These are phyloP conservation scores for Otatea glauca DNA, from an alignment of 176 grass and related monocot species.

Conservation along the genomic window DNA sequence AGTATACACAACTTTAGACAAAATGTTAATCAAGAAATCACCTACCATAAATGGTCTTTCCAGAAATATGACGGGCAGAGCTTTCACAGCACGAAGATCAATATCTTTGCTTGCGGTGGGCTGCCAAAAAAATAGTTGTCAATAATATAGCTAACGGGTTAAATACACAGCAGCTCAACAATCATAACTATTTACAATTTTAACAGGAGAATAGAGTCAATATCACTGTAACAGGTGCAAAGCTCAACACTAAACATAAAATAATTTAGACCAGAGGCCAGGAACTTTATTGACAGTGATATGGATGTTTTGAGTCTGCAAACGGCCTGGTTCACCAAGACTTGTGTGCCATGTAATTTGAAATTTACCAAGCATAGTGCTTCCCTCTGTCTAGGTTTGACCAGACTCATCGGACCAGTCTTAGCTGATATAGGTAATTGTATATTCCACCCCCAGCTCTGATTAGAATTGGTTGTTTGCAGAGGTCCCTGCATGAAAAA, in stretches of 20 bases:
- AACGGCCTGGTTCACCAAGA: conserved; percentile 94
- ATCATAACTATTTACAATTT: conserved; percentile 6
- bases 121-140: conserved; percentile 54
- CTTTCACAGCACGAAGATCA: conserved; percentile 63
- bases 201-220: not conserved
- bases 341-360: conserved; percentile 98
- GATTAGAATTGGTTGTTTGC: conserved; percentile 77
- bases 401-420: conserved; percentile 57
- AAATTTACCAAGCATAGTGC: conserved; percentile 96
- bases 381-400: conserved; percentile 68
- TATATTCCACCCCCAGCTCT: conserved; percentile 94
- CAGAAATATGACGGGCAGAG: conserved; percentile 71
- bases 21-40: conserved; percentile 25
- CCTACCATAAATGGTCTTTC: conserved; percentile 88
- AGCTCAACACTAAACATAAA: conserved; percentile 18
- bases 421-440: conserved; percentile 93
- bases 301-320: conserved; percentile 98
- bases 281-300: conserved; percentile 70
- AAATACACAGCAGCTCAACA: not conserved
- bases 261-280: conserved; percentile 22
- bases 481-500: conserved; percentile 64
- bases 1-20: not conserved
- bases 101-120: conserved; percentile 75
- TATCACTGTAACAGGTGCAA: conserved; percentile 17
- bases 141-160: not conserved